phyloP scores from a whole-genome alignment of 768 basidiomycete species.

The Megacollybia marginata region DNA sequence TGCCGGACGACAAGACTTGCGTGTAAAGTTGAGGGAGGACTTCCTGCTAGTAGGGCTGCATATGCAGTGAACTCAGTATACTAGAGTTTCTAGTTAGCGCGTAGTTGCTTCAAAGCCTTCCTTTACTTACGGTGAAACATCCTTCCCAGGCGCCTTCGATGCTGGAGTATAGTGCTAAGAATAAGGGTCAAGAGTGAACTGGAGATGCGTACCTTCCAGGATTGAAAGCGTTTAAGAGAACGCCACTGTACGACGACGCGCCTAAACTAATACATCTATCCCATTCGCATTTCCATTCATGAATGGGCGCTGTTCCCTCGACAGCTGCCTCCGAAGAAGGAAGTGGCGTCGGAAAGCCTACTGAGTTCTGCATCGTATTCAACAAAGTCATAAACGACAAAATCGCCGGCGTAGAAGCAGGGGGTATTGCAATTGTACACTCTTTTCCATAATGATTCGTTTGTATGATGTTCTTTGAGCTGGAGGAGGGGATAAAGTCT shows the following conservation, averaged over 20 bases:
- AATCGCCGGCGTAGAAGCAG: constrained; percentile 65
- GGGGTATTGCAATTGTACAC: constrained; percentile 45
- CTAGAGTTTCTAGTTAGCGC: constrained; percentile 25
- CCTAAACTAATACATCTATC: constrained; percentile 40
- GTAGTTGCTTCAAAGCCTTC: not conserved
- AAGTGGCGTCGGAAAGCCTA: constrained; percentile 24
- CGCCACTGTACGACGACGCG: constrained; percentile 19
- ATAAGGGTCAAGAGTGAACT: not conserved
- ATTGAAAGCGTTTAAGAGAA: constrained; percentile 39
- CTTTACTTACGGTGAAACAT: constrained; percentile 53
- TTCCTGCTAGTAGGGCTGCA: constrained; percentile 66
- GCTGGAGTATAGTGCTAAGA: constrained; percentile 23
- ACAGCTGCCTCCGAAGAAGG: constrained; percentile 14
- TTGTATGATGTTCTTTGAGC: constrained; percentile 11
- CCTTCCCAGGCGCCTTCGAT: constrained; percentile 80
- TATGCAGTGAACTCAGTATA: constrained; percentile 85
- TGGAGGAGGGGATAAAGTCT: constrained; percentile 37
- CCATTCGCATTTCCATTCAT: constrained; percentile 72
- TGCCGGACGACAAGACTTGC: constrained; percentile 75
- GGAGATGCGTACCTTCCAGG: constrained; percentile 43
- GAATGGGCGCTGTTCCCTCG: constrained; percentile 17
- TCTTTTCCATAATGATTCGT: constrained; percentile 37
- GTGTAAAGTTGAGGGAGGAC: constrained; percentile 56
- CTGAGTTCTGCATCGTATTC: constrained; percentile 23
- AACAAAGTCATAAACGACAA: constrained; percentile 58